phyloP scores from a whole-genome alignment of 2,329 filamentous ascomycete species.

The Rhynchosporium agropyri region DNA sequence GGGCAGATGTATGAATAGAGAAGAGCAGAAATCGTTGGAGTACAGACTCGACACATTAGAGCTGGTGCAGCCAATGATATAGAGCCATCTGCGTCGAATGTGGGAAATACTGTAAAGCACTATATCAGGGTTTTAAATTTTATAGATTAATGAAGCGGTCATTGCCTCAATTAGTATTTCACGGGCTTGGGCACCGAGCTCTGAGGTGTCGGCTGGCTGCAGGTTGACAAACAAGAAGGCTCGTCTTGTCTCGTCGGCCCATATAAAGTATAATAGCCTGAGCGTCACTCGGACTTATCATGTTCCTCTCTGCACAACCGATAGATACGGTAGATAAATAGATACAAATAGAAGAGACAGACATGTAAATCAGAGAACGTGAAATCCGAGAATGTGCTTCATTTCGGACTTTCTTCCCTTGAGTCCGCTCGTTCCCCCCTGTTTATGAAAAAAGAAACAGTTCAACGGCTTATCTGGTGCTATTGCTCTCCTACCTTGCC shows the following conservation, averaged over 20 bases:
- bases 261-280: conserved; percentile 32
- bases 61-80: conserved; percentile 2
- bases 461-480: not conserved
- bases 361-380: too few relatives aligned
- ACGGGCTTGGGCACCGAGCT: conserved; percentile 19
- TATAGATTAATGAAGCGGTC: conserved; percentile 20
- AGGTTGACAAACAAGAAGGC: conserved; percentile 32
- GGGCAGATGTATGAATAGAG: not conserved
- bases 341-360: not conserved
- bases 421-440: conserved; percentile 3
- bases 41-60: conserved; percentile 3
- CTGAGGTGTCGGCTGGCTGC: conserved; percentile 31
- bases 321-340: not conserved
- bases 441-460: not conserved
- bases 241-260: conserved; percentile 18
- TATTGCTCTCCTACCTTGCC: not conserved
- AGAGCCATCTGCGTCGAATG: conserved; percentile 3
- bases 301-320: not conserved
- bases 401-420: conserved; percentile 12
- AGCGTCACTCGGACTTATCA: conserved; percentile 30
- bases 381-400: not conserved
- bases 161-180: conserved; percentile 19
- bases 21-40: not conserved
- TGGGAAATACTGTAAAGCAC: conserved; percentile 12
- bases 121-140: conserved; percentile 14